Evolutionary conservation across 176 grass and related monocot species (phyloP), one percentile per base, ranked within the genome.

Genomic region (Luzula sylvatica): DNA sequence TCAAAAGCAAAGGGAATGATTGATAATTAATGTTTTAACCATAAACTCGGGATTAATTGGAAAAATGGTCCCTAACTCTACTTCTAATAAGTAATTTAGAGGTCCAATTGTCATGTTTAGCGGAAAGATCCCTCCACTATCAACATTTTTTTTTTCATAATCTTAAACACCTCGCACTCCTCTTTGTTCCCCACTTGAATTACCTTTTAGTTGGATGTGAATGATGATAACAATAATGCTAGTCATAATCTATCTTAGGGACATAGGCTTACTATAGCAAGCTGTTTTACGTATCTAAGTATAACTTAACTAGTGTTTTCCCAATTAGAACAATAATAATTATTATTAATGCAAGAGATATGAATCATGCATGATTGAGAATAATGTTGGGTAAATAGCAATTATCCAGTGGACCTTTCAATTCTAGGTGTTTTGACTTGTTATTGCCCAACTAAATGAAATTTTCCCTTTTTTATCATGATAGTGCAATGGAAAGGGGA

Each of bases 181-280:
- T 50, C 43, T 64, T 61, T 64, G 60, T 64, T 64, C 60, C 26
- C 43, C 60, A 42, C 44, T 45, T 47, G 15, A 45, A 49, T 47
- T 25, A 64, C 43, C 60, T 64, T 64, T 64, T 32, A 64, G 43
- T 50, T 50, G 43, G 30, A 42, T 64, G 60, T 24, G 12, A 46
- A 28, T 32, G 42, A 25, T 14, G 25, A 47, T 32, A 32, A 45
- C 25, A 64, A 64, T 23, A 46, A 19, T 23, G 24, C 26, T 12
- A 35, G 59, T 49, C 29, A 30, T 29, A 32, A 49, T 20, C 43
- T 35, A 35, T 13, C 25, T 61, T 64, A 21, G n/a, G n/a, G n/a
- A n/a, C n/a, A n/a, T n/a, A n/a, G 4, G 29, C 19, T 11, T 1
- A 5, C 44, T 27, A 35, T 64, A 45, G 30, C 7, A 49, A 8